Conservation (phyloP, 106 monocot genomes). For the Ottelia alismoides region DNA sequence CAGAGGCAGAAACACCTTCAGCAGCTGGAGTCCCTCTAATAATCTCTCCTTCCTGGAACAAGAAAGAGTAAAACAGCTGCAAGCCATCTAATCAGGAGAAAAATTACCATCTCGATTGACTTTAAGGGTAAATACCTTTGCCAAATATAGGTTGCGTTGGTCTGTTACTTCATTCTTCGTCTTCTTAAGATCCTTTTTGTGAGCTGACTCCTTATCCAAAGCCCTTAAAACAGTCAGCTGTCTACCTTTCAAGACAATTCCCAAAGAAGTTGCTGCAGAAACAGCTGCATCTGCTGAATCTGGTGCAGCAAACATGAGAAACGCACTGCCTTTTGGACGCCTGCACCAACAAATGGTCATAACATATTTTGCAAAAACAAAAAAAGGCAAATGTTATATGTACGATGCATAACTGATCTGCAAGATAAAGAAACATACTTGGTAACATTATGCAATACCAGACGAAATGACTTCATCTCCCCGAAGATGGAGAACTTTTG, state of each 20-base stretch:
- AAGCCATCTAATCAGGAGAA: not conserved
- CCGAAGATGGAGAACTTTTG: constrained; percentile 82
- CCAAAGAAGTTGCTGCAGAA: constrained; percentile 61
- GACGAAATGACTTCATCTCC: constrained; percentile 51
- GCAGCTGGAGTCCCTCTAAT: constrained; percentile 62
- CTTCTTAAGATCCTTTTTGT: constrained; percentile 57
- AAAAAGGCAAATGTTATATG: no score
- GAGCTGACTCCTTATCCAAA: constrained; percentile 75
- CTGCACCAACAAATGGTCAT: constrained; percentile 16
- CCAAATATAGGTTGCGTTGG: constrained; percentile 75
- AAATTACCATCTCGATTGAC: not conserved
- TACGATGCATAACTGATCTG: not conserved
- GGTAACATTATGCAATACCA: constrained; percentile 80
- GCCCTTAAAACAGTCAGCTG: constrained; percentile 58
- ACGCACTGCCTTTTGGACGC: constrained; percentile 82
- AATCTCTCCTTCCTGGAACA: constrained; percentile 86
- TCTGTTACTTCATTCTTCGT: constrained; percentile 56
- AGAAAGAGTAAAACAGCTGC: not conserved
- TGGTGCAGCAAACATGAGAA: constrained; percentile 64
- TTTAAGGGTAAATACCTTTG: constrained; percentile 34
- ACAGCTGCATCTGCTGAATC: constrained; percentile 72
- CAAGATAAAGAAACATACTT: constrained; percentile 33
- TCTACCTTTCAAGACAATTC: constrained; percentile 74
- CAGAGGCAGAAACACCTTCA: constrained; percentile 80
- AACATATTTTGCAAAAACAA: not conserved